Evolutionary conservation across 2,329 filamentous ascomycete species (phyloP).

Genomic region (Acarospora socialis): DNA sequence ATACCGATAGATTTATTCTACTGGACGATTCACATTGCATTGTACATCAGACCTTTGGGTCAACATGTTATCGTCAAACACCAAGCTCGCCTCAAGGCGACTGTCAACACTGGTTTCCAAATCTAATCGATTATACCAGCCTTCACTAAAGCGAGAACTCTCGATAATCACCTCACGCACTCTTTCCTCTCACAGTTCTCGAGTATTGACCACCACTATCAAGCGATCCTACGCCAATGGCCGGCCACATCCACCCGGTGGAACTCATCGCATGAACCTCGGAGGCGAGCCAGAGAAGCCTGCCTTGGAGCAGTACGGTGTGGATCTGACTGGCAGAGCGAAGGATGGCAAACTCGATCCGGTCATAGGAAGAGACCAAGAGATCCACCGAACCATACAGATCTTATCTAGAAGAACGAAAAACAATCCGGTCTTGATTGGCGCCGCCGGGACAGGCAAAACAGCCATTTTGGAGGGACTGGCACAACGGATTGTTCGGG

Average conservation of each 20-base stretch:
- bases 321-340: conserved; percentile 76
- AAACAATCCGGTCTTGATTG: conserved; percentile 92
- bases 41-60: no score
- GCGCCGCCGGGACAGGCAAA: conserved; percentile 75
- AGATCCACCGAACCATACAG: conserved; percentile 90
- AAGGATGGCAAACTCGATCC: conserved; percentile 85
- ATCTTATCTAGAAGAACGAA: conserved; percentile 86
- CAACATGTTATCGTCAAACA: no score
- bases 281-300: conserved; percentile 63
- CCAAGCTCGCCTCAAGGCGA: background rate
- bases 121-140: no score
- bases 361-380: conserved; percentile 80
- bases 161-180: background rate
- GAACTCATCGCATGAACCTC: conserved; percentile 87
- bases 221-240: conserved; percentile 43
- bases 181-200: background rate
- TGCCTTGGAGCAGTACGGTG: conserved; percentile 77
- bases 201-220: no score
- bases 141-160: background rate
- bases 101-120: background rate
- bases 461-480: conserved; percentile 86
- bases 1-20: no score
- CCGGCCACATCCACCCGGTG: conserved; percentile 72
- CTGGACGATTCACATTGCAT: no score
- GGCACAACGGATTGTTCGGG: conserved; percentile 75